Base-by-base conservation (phyloP, 768 basidiomycete species). In the Macrolepiota fuliginosa region DNA sequence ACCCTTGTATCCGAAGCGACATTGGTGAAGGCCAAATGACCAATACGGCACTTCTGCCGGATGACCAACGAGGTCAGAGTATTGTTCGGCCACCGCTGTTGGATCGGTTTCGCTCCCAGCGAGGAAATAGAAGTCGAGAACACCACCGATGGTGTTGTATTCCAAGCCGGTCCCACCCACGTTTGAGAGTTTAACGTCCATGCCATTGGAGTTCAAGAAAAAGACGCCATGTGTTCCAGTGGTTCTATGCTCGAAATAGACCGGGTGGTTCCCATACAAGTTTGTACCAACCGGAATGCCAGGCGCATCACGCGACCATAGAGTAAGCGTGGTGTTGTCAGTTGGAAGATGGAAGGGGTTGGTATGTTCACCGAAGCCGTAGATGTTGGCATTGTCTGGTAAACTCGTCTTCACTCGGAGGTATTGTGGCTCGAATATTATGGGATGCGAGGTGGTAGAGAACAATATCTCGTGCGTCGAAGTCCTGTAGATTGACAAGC, bases 401-500 rank as follows among this genome's bases (percentile, higher is more conserved):
- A 92, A 71, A 50, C 68, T 70, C 15, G 88, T 89, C 69, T 89
- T 87, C 64, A 92, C 74, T 57, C 89, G 87, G 12, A 92, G 77
- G 68, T 88, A 92, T 71, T 91, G 90, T 1, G 87, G 83, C 65
- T 91, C 88, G 67, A 88, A 92, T 64, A 94, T 84, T 70, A 91
- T 71, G 0, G 89, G 77, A 65, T 86, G 79, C 7, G 78, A 76
- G 1, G 77, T 76, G 2, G 87, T 89, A 12, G 84, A 81, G 74
- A 88, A 90, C 17, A 90, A 74, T 2, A 83, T 75, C 66, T 89
- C 86, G 17, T 66, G 64, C 1, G 81, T 83, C 9, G 73, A 65
- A 0, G 78, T 70, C 40, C 87, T 83, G 63, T 70, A 73, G 63
- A 89, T 78, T 17, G 80, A 77, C 72, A 90, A 89, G 0, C 83